Evolutionary conservation across 2,329 filamentous ascomycete species (phyloP), one percentile per base, ranked within the genome.

Genomic region (Graphilbum sp.): DNA sequence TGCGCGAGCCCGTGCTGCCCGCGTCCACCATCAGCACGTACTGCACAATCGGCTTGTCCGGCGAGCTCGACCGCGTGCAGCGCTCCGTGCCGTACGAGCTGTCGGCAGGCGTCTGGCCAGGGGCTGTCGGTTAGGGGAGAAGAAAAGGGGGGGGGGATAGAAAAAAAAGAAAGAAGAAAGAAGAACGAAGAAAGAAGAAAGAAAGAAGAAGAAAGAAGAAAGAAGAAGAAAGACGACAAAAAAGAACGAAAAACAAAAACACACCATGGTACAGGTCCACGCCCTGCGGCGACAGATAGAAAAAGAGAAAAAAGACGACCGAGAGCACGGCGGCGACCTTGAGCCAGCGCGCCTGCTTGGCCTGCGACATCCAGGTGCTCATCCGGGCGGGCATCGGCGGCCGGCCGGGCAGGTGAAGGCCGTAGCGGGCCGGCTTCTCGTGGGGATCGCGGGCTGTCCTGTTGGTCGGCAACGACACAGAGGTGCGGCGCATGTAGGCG

Each of bases 1-100:
- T 95, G 50, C 90, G 81, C 43, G 90, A 96, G 43, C 90, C 90
- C 39, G 90, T 96, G 66, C 87, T 96, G 50, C 90, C 90, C 35
- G 90, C 90, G 60, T 98, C 90, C 53, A 98, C 84, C 90, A 98
- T 98, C 52, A 96, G 72, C 44, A 90, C 92, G 63, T 96, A 98
- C 56, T 98, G 90, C 44, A 95, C 79, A 47, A 98, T 74, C 36
- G 90, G 88, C 64, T 95, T 96, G 47, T 85, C 79, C 52, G 81
- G 76, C 50, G 85, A 84, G 62, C 72, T 78, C 32, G 90, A 85
- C 54, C 78, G 83, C 42, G 76, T 75, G 69, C 90, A 98, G 61
- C 74, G 80, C 32, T 72, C 67, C 46, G 81, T 77, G 47, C 72
- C 72, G 51, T 76, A 69, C 9, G 75, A 72, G 20, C 69, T 64